Evolutionary conservation across 306 rosid species (phyloP), one percentile per base, ranked within the genome.

Genomic region (Dryas octopetala): DNA sequence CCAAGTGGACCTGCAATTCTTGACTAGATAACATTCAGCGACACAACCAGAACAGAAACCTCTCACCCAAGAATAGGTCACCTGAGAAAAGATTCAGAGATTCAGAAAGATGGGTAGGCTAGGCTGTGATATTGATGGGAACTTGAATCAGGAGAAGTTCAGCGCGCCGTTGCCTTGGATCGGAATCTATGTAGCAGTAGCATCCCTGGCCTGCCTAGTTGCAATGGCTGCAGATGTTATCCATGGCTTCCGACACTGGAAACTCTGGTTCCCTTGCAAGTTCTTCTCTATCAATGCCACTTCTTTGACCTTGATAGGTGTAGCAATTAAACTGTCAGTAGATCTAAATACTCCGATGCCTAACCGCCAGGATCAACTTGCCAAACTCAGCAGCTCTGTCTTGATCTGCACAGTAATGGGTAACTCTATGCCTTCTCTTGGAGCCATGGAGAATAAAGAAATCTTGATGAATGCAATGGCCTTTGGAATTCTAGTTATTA

Each of bases 121-220:
- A 15, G 92, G 96, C 7, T 91, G 97, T 83, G 66, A 58, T 69
- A 48, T 49, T 9, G 68, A 83, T 53, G 97, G 94, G 55, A 5
- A 50, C 61, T 82, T 94, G 78, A 88, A 94, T 40, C 91, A 71
- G 55, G 58, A 90, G 1, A 86, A 85, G 50, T 94, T 88, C 87
- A 90, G 88, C 77, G 80, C 80, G 72, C 98, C 97, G 0, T 76
- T 94, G 89, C 98, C 98, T 55, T 94, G 98, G 98, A 86, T 94
- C 43, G 98, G 97, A 60, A 64, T 90, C 65, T 94, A 91, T 76
- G 89, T 94, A 79, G 94, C 88, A 28, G 86, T 87, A 74, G 98
- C 97, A 69, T 86, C 97, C 14, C 53, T 86, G 0, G 80, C 79
- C 0, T 91, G 96, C 73, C 82, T 94, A 54, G 54, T 83, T 28